Percentiles rank a stretch among this genome's conserved stretches.
Evolutionary conservation across 805 yeast species (phyloP).

Genomic region (Candida piceae): DNA sequence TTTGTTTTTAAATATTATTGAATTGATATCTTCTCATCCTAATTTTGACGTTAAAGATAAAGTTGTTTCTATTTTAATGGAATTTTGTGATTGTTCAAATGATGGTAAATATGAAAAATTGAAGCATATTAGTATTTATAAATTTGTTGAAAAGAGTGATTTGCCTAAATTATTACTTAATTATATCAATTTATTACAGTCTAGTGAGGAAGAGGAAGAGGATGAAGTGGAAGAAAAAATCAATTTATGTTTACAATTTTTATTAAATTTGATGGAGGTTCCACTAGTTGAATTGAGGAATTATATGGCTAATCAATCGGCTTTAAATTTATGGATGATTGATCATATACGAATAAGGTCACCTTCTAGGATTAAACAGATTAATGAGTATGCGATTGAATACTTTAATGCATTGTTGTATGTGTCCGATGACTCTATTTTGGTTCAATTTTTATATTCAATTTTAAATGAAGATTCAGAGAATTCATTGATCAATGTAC

Average conservation of each 20-base stretch:
- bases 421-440: neutral
- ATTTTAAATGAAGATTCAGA: neutral
- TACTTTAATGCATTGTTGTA: constrained; percentile 10
- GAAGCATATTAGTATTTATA: neutral
- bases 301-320: neutral
- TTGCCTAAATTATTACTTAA: neutral
- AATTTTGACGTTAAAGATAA: constrained; percentile 13
- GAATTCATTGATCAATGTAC: constrained; percentile 7
- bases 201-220: constrained; percentile 2
- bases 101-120: neutral
- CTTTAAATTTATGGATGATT: constrained; percentile 1
- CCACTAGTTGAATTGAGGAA: neutral
- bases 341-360: constrained; percentile 1
- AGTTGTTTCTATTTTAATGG: constrained; percentile 9
- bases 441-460: constrained; percentile 1
- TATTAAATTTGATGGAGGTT: neutral
- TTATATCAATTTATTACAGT: neutral
- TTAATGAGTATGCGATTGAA: constrained; percentile 14
- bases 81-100: constrained; percentile 1
- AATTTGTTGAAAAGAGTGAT: neutral
- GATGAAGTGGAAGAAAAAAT: constrained; percentile 5
- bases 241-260: neutral
- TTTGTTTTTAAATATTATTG: constrained; percentile 8
- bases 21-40: constrained; percentile 12
- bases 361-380: constrained; percentile 3